Evolutionary conservation across 2,329 filamentous ascomycete species (phyloP), one percentile per base, ranked within the genome.

Genomic region (Aspergillus sp.): DNA sequence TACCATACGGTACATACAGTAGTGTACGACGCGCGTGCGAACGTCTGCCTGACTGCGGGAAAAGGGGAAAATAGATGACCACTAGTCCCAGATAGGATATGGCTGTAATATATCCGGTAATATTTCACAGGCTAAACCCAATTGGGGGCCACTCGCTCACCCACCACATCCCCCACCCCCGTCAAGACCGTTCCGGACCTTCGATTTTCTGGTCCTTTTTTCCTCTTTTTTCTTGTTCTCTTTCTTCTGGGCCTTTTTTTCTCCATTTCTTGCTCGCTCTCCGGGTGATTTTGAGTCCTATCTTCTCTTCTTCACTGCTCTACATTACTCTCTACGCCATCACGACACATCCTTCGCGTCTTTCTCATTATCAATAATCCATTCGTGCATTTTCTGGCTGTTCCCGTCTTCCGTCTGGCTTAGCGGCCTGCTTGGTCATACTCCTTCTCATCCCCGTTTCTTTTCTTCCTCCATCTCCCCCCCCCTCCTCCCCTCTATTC

Each of bases 381-480:
- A 22, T 22, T 22, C 5, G 20, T 30, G 25, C 25, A 30, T 30
- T 30, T 30, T 30, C 25, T 30, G 25, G 25, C 9, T 15, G n/a
- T 37, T 49, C 43, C 45, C 44, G 46, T 41, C 22, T 49, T 49
- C 41, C 43, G 49, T 52, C 47, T 46, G 25, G 43, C 41, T 20
- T 37, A 39, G 25, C 32, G 35, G 48, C 23, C 47, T 48, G 41
- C 45, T 27, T 49, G 43, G 45, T 33, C 46, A 39, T 41, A 41
- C 20, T 43, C 43, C 32, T 42, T 55, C 51, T 51, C 49, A 52
- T 55, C 52, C 55, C 56, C 51, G 53, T 56, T 57, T 51, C 51
- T 50, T 51, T 52, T 43, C 50, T 27, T 42, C 27, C 13, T 50
- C 44, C 25, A 43, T 44, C 50, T 45, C 30, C 50, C 47, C 45